Conservation (phyloP, 306 rosid species). For the Dryas drummondii region DNA sequence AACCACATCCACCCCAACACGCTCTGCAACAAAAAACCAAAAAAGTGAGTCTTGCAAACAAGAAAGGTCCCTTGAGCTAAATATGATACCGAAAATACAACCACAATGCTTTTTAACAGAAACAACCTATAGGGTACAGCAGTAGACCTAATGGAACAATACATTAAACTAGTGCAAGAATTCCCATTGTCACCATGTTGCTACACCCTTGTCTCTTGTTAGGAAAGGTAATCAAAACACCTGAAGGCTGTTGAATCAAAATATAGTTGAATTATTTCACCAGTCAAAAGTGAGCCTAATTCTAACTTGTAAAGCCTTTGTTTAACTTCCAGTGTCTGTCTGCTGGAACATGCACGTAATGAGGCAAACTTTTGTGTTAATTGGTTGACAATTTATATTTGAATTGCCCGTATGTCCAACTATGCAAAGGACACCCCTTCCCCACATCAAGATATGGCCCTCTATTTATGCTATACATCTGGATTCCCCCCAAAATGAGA, state of each 20-base stretch:
- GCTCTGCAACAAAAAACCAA: slow-evolving; percentile 53
- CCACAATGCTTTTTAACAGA: neutral
- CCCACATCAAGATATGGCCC: slow-evolving; percentile 4
- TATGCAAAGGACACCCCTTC: slow-evolving; percentile 3
- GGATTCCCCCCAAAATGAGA: neutral
- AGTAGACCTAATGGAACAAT: neutral
- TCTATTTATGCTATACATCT: slow-evolving; percentile 11
- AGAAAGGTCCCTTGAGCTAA: neutral
- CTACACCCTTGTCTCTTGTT: neutral
- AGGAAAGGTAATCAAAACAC: neutral
- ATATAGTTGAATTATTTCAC: neutral
- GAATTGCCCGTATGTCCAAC: neutral
- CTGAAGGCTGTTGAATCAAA: neutral
- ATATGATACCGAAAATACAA: too few relatives aligned
- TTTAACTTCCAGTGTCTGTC: neutral
- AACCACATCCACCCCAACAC: slow-evolving; percentile 74
- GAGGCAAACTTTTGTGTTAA: neutral
- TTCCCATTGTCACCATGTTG: neutral
- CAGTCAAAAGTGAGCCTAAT: slow-evolving; percentile 6
- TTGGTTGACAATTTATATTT: neutral
- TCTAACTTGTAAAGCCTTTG: neutral
- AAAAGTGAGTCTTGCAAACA: slow-evolving; percentile 11
- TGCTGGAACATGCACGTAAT: neutral
- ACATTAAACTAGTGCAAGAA: neutral
- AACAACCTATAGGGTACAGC: neutral